A percentile compares a stretch with the other conserved stretches of the same genome.
Evolutionary conservation across 164 flowering plant species (phyloP).

Genomic region (Platanus orientalis): DNA sequence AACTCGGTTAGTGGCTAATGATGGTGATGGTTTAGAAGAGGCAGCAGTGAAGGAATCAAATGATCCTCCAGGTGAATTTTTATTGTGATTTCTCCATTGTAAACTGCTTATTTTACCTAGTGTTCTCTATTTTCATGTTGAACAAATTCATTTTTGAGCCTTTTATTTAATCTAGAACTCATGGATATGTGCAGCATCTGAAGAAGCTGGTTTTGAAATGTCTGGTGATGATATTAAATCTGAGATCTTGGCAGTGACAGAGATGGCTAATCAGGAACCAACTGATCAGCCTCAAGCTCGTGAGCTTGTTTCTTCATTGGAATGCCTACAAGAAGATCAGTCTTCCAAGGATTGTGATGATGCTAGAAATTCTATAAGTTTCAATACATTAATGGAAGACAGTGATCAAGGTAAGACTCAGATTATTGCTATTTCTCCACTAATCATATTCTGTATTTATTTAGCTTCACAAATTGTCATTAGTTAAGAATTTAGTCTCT

Average conservation of each 20-base stretch:
- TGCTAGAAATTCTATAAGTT: conserved; percentile 15
- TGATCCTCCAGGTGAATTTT: conserved; percentile 26
- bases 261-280: conserved; percentile 40
- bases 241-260: conserved; percentile 42
- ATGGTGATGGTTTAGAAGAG: conserved; percentile 21
- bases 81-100: not conserved
- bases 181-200: conserved; percentile 23
- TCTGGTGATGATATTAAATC: conserved; percentile 27
- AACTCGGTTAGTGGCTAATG: conserved; percentile 14
- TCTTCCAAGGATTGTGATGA: not conserved
- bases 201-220: conserved; percentile 21
- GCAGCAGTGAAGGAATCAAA: conserved; percentile 20
- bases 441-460: not conserved
- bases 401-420: conserved; percentile 37
- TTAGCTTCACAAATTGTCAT: not conserved
- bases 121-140: not conserved
- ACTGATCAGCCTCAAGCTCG: conserved; percentile 30
- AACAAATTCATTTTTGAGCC: not conserved
- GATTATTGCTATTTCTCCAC: not conserved
- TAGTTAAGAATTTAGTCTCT: not conserved
- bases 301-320: conserved; percentile 13
- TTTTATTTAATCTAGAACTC: not conserved
- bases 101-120: too few species aligned
- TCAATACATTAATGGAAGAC: conserved; percentile 9
- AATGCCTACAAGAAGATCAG: conserved; percentile 11